Base-by-base conservation (phyloP, 148 eudicot genomes). In the Camellia granthamiana region DNA sequence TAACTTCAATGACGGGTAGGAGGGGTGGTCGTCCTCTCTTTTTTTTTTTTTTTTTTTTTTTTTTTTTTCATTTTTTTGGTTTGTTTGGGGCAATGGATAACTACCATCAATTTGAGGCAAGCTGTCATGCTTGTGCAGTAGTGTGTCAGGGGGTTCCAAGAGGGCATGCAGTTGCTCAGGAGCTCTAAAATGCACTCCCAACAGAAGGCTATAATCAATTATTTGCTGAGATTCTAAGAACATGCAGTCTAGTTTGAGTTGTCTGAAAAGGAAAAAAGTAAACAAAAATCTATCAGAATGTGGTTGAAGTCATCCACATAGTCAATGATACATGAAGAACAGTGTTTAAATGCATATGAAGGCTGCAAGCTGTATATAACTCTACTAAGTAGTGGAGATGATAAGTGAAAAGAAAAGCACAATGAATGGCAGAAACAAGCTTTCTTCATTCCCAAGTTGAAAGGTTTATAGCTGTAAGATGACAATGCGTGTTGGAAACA, bases 131-230 rank as follows among this genome's bases (percentile, higher is more conserved):
- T 63, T 78, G 60, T 81, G 67, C n/a, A 74, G 30, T 23, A 23
- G 71, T n/a, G 88, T 55, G 60, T 86, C 90, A 11, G 90, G 87
- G 65, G 89, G 81, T 74, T 90, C 91, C 61, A 85, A 75, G 30
- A 90, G 84, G 30, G 92, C 81, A 87, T 83, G 90, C 79, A 93
- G 88, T 86, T 93, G 93, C 85, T 92, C 89, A 63, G 99, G 99
- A 81, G 98, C 98, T 84, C 97, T 89, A 69, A 93, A 93, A 87
- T 93, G 97, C 85, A 93, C 79, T 19, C 97, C 97, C 83, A 93
- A 54, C n/a, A 93, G 92, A 82, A 93, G 95, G 84, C 97, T 93
- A 75, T 93, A 93, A 79, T 93, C 97, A 74, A 93, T 91, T 79
- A 93, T 92, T 16, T 82, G 81, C 85, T 91, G 98, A 83, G 95